Conservation (phyloP, 345 rosid species). For the Salix caprea region DNA sequence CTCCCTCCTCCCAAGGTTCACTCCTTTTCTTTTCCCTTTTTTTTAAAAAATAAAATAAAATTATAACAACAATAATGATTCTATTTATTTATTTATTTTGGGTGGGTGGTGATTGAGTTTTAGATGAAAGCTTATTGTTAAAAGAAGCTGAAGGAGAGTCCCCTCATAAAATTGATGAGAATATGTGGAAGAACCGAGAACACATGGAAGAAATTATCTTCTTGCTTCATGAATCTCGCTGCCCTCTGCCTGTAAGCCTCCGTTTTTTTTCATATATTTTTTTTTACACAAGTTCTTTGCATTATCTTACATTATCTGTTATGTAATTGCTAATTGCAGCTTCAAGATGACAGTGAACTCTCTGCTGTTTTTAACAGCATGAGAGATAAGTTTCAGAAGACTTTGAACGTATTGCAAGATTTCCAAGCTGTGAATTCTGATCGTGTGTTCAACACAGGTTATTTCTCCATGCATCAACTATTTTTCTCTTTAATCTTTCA, state of each 20-base stretch:
- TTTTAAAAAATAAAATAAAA: no score
- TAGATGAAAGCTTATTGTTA: slow-evolving; percentile 54
- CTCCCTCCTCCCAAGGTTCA: slow-evolving; percentile 67
- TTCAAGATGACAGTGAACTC: slow-evolving; percentile 54
- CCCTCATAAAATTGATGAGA: slow-evolving; percentile 90
- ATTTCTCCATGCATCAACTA: neutral
- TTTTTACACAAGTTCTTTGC: neutral
- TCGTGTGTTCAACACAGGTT: slow-evolving; percentile 80
- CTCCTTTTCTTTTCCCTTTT: neutral
- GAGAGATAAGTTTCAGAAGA: slow-evolving; percentile 35
- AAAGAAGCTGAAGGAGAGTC: slow-evolving; percentile 58
- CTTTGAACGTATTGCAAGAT: slow-evolving; percentile 47
- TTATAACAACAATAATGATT: neutral
- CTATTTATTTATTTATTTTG: neutral
- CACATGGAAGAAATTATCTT: slow-evolving; percentile 79
- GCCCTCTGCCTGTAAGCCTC: slow-evolving; percentile 56
- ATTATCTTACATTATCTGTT: neutral
- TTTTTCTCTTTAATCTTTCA: neutral
- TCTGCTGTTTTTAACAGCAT: slow-evolving; percentile 35
- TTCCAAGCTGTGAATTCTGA: slow-evolving; percentile 83
- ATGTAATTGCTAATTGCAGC: slow-evolving; percentile 40
- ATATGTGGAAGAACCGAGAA: slow-evolving; percentile 96
- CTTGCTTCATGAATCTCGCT: slow-evolving; percentile 59
- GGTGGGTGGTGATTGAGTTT: neutral
- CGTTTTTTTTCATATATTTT: neutral